Conservation (phyloP, 2,329 filamentous ascomycete genomes). For the Penicillium hesseltinei region DNA sequence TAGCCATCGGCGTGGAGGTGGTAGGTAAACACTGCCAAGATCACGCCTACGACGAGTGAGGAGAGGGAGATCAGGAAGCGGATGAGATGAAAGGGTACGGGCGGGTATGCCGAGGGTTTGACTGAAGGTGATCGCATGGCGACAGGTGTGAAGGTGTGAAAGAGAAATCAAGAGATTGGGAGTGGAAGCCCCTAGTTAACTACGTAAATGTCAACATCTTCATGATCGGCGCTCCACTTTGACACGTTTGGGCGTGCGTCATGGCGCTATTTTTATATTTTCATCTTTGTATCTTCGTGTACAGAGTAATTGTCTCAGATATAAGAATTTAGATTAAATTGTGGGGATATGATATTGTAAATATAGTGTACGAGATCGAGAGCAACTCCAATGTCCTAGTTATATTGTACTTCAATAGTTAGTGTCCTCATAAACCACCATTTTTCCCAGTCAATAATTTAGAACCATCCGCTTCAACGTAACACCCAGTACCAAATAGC, state of each 20-base stretch:
- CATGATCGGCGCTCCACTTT: constrained; percentile 53
- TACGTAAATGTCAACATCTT: not conserved
- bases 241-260: constrained; percentile 73
- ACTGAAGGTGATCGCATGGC: constrained; percentile 34
- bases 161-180: not conserved
- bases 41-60: constrained; percentile 53
- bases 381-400: no score
- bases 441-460: constrained; percentile 55
- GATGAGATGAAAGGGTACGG: constrained; percentile 41
- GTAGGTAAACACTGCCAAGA: constrained; percentile 57
- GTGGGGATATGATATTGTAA: not conserved
- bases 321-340: not conserved
- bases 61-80: constrained; percentile 48
- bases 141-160: constrained; percentile 5
- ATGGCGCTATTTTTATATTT: constrained; percentile 23
- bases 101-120: constrained; percentile 42
- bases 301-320: not conserved
- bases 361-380: no score
- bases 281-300: not conserved
- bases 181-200: not conserved
- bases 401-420: not conserved
- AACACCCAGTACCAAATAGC: constrained; percentile 55
- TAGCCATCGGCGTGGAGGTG: constrained; percentile 53
- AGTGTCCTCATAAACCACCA: not conserved
- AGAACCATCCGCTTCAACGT: constrained; percentile 50